These are phyloP conservation scores for Teunomyces panamensis DNA, from an alignment of 805 yeast species.

Conservation along the genomic window DNA sequence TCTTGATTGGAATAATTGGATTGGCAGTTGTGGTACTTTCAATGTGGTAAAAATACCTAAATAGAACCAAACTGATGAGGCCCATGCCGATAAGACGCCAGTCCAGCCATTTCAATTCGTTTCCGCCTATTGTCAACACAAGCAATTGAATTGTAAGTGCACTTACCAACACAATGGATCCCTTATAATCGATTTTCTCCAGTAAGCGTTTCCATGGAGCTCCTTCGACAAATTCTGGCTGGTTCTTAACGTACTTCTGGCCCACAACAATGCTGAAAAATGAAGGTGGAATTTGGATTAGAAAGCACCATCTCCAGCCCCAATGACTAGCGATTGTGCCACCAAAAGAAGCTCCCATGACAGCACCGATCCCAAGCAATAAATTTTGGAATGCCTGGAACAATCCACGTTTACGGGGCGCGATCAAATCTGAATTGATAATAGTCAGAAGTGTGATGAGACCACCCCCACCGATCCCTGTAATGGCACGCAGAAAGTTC, in stretches of 20 bases:
- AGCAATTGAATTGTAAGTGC: conserved; percentile 30
- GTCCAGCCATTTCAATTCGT: conserved; percentile 15
- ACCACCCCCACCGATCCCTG: conserved; percentile 45
- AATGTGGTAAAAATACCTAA: conserved; percentile 14
- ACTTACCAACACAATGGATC: conserved; percentile 29
- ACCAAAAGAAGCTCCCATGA: conserved; percentile 64
- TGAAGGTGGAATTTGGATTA: conserved; percentile 52
- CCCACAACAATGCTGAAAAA: conserved; percentile 36
- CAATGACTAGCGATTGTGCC: conserved; percentile 50
- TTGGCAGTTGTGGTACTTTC: conserved; percentile 22
- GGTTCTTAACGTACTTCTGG: conserved; percentile 24
- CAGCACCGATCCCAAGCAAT: conserved; percentile 45
- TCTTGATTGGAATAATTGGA: conserved; percentile 33
- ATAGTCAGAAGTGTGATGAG: conserved; percentile 36
- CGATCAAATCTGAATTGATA: conserved; percentile 36
- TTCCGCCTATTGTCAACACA: conserved; percentile 23
- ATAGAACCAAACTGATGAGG: conserved; percentile 9
- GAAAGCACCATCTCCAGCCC: conserved; percentile 69
- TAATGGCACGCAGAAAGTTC: conserved; percentile 32
- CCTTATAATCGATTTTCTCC: conserved; percentile 30
- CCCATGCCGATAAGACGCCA: conserved; percentile 11
- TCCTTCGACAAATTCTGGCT: conserved; percentile 17
- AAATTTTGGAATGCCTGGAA: conserved; percentile 41
- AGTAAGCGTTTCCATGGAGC: conserved; percentile 8
- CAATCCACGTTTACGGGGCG: conserved; percentile 34